Evolutionary conservation across 2,329 filamentous ascomycete species (phyloP), one percentile per base, ranked within the genome.

Genomic region (Elsinoe fawcettii): DNA sequence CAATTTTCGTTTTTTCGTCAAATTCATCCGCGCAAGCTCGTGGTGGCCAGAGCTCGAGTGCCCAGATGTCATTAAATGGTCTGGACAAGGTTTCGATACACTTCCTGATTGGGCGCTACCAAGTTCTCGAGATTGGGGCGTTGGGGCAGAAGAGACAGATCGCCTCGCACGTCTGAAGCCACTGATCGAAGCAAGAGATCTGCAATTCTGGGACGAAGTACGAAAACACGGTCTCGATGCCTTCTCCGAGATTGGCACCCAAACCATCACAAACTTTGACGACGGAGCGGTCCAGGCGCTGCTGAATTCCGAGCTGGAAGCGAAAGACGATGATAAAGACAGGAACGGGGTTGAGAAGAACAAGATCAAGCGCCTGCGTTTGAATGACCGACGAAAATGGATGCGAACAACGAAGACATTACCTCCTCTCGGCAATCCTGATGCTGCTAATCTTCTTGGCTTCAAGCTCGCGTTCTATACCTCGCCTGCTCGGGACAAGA

Each of bases 401-500:
- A 88, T 95, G 64, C 79, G 83, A 61, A 77, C 82, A 59, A 96
- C 92, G 2, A 86, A 85, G 57, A 95, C 88, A 0, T 74, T 93
- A 2, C 91, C 91, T 3, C 90, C 91, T 1, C 78, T 81, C 27
- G 93, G 95, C 27, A 99, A 96, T 69, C 83, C 86, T 43, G 89
- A 95, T 59, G 93, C 93, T 1, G 95, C 95, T 27, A 93, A 97
- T 69, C 80, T 99, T 2, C 83, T 99, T 12, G 93, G 93, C 3
- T 99, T 99, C 79, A 99, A 99, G 72, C 80, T 99, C 53, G 88
- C 89, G 12, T 99, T 96, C 71, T 99, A 99, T 68, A 87, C 89
- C 39, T 95, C 90, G 0, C 77, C 85, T 25, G 84, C 87, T 34
- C 83, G 92, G 57, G 83, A 88, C 59, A 80, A 84, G 56, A 76